Evolutionary conservation across 2,329 filamentous ascomycete species (phyloP).

Genomic region (Cytospora schulzeri): DNA sequence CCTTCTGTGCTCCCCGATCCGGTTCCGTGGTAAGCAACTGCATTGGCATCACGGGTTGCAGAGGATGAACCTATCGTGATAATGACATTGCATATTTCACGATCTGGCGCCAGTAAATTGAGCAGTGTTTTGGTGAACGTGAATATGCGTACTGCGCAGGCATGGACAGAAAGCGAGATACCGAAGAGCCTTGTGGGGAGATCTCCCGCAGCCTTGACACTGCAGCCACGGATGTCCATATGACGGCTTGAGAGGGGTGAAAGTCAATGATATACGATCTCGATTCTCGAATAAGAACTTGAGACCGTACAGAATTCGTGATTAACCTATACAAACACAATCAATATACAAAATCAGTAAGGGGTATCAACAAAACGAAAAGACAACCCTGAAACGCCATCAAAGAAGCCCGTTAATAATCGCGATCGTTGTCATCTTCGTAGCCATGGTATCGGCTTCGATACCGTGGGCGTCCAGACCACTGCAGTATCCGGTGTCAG

Average conservation of each 20-base stretch:
- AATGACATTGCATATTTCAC: not conserved
- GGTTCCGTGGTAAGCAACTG: slow-evolving; percentile 11
- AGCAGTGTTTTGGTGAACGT: too few species aligned
- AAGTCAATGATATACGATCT: too few species aligned
- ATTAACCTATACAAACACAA: not conserved
- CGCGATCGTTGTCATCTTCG: not conserved
- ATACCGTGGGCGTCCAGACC: slow-evolving; percentile 4
- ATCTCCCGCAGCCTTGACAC: slow-evolving; percentile 47
- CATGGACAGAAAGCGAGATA: slow-evolving; percentile 58
- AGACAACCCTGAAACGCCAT: not conserved
- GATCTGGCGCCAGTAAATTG: too few species aligned
- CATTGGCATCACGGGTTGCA: not conserved
- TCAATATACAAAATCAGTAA: not conserved
- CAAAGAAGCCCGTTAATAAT: not conserved
- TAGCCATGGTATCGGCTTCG: not conserved
- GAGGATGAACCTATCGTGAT: not conserved
- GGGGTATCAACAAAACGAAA: not conserved
- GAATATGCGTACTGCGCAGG: slow-evolving; percentile 26
- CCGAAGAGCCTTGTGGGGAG: slow-evolving; percentile 53
- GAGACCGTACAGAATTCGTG: not conserved
- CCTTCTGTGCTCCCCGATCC: slow-evolving; percentile 17
- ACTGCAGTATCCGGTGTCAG: not conserved
- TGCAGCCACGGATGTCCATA: slow-evolving; percentile 33
- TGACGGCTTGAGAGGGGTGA: slow-evolving; percentile 56
- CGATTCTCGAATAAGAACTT: slow-evolving; percentile 42